Evolutionary conservation across 2,329 filamentous ascomycete species (phyloP), one percentile per base, ranked within the genome.

Genomic region (Rhinocladiella similis): DNA sequence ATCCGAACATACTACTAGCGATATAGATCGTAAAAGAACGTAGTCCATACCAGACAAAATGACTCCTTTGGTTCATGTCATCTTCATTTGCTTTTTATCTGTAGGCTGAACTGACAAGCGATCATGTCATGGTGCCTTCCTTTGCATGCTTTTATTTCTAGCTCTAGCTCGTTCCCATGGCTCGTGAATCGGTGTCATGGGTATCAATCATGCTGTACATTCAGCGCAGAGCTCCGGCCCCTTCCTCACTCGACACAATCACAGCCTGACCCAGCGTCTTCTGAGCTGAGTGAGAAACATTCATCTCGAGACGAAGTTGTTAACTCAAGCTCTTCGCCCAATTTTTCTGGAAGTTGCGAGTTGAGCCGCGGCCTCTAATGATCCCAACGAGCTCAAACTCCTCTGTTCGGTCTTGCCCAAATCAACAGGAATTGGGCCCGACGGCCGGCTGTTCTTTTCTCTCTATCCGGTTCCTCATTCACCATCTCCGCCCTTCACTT

Each of bases 401-500:
- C 36, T 16, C 36, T 18, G n/a, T 19, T 18, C 16, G n/a, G 36
- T 19, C 18, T 19, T 16, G n/a, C n/a, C 16, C 9, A 39, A 19
- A 16, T 39, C 27, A 33, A 33, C 3, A 33, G 27, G 4, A 33
- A 33, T 33, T 12, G 27, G 5, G 27, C 10, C 9, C 27, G 10
- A 33, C 4, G 27, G 2, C 27, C 27, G 6, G 27, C 27, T 33
- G 27, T 33, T 33, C 6, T 33, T 33, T 25, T 9, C 27, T 18
- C 4, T 39, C 36, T 16, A 16, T 39, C n/a, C 36, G n/a, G 36
- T 39, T 19, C n/a, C n/a, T 35, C 22, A n/a, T 36, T 36, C 20
- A 20, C 25, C 9, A 50, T 46, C 10, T 7, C 9, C 18, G 18
- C 19, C 19, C 18, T 25, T 72, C 74, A 80, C 73, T 79, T 80